Conservation (phyloP, 768 basidiomycete species). For the Serendipita indica region DNA sequence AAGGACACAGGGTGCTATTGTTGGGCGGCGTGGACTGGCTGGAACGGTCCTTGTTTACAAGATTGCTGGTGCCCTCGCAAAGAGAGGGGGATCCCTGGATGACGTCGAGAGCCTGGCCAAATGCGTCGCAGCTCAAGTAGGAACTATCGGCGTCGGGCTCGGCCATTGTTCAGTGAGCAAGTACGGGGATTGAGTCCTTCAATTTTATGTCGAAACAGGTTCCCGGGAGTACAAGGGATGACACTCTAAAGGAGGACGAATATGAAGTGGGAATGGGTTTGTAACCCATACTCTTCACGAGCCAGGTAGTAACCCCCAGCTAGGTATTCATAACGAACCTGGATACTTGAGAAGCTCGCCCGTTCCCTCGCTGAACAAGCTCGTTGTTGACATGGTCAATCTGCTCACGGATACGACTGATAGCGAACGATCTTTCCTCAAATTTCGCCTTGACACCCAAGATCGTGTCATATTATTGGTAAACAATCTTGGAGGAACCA, state of each 20-base stretch:
- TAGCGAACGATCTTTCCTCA: conserved; percentile 61
- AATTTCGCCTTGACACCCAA: conserved; percentile 49
- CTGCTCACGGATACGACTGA: conserved; percentile 60
- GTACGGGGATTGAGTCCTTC: too few relatives aligned
- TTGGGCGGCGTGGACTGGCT: conserved; percentile 75
- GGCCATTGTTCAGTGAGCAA: conserved; percentile 77
- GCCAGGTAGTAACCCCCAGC: conserved; percentile 11
- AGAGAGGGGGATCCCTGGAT: conserved; percentile 48
- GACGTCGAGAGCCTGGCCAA: conserved; percentile 53
- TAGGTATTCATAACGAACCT: conserved; percentile 76
- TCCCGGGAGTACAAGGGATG: conserved; percentile 54
- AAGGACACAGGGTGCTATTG: conserved; percentile 61
- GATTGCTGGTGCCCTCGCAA: conserved; percentile 70
- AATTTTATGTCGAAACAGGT: conserved; percentile 37
- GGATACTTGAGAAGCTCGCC: conserved; percentile 55
- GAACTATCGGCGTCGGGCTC: conserved; percentile 72
- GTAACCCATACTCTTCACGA: neutral
- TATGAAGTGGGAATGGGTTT: conserved; percentile 70
- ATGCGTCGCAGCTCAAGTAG: conserved; percentile 50
- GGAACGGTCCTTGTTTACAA: conserved; percentile 80
- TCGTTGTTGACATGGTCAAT: conserved; percentile 55
- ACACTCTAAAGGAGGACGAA: conserved; percentile 43
- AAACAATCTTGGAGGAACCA: conserved; percentile 78
- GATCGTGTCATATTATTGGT: conserved; percentile 55
- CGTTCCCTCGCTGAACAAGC: conserved; percentile 51